Base-by-base conservation (phyloP, 2,329 filamentous ascomycete genomes). In the Mariannaea elegans region DNA sequence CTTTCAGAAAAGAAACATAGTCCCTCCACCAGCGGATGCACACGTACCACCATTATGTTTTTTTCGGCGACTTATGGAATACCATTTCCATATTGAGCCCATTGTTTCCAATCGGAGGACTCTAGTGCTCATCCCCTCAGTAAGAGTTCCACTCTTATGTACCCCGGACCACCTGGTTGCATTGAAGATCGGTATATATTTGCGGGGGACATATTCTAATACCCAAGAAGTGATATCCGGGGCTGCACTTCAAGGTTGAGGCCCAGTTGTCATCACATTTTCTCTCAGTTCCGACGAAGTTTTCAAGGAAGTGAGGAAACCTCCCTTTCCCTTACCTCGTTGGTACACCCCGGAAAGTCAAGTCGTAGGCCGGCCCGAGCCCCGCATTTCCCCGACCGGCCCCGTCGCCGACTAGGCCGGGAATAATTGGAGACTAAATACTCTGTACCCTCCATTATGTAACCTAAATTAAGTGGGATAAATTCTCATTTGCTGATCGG, bases 361-460 rank as follows among this genome's bases (percentile, higher is more conserved):
- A 44, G 12, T 42, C 31, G 56, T 38, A 6, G 23, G 12, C 51
- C 50, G 31, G 29, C 14, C 39, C 38, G 47, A 45, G 46, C 41
- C 54, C 54, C 54, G 54, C 56, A 29, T 29, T 44, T 19, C 24
- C 18, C 41, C 31, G 55, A 45, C 34, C 19, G 21, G 49, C 56
- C 14, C 56, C 49, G 54, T 46, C 46, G 21, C 54, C 54, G 47
- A 45, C 7, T 8, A 18, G 19, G 46, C 7, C 47, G 13, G 39
- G 31, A 18, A 16, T 31, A 16, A 53, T 48, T 36, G 29, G 2
- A 42, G 48, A 27, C 55, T 58, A 58, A 58, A 58, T 58, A 52
- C 47, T n/a, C n/a, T n/a, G n/a, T n/a, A n/a, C n/a, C n/a, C n/a
- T n/a, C n/a, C n/a, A n/a, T n/a, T n/a, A n/a, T n/a, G n/a, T n/a